Evolutionary conservation across 73 alveolate species (phyloP).

Genomic region (Uronychia setigera): DNA sequence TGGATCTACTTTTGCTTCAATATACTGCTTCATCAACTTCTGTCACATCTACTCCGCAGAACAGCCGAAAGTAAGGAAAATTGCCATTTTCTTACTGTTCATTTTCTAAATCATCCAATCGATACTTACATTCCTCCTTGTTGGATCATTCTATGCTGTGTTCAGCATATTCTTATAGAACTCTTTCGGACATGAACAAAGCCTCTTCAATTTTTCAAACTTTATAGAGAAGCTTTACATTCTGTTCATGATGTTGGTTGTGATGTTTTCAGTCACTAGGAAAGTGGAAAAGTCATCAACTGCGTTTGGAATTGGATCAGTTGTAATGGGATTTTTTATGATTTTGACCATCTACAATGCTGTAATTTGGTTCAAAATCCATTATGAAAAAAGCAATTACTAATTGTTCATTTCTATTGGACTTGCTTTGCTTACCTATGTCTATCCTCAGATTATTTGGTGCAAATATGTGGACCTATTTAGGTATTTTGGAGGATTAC

Average conservation of each 20-base stretch:
- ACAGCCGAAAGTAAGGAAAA: background rate
- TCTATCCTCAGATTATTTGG: background rate
- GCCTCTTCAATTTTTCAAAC: background rate
- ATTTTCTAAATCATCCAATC: background rate
- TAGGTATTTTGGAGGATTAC: background rate
- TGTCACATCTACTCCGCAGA: background rate
- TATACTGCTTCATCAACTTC: slow-evolving; percentile 9
- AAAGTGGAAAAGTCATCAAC: background rate
- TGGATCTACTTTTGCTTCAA: slow-evolving; percentile 44
- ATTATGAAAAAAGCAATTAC: too few relatives aligned
- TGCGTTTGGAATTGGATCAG: background rate
- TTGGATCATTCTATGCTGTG: slow-evolving; percentile 5
- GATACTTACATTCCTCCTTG: background rate
- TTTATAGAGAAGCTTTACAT: slow-evolving; percentile 4
- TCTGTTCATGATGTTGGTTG: background rate
- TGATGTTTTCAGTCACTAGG: slow-evolving; percentile 4
- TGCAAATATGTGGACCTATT: background rate
- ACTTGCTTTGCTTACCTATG: background rate
- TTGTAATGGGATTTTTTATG: slow-evolving; percentile 16
- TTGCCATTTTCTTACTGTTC: background rate
- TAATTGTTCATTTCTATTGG: too few relatives aligned
- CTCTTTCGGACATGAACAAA: background rate
- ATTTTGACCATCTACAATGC: background rate
- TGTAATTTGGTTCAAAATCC: background rate
- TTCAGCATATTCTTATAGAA: background rate